Evolutionary conservation across 495 filamentous ascomycete species (phyloP), one percentile per base, ranked within the genome.

Genomic region (Parathielavia appendiculata): DNA sequence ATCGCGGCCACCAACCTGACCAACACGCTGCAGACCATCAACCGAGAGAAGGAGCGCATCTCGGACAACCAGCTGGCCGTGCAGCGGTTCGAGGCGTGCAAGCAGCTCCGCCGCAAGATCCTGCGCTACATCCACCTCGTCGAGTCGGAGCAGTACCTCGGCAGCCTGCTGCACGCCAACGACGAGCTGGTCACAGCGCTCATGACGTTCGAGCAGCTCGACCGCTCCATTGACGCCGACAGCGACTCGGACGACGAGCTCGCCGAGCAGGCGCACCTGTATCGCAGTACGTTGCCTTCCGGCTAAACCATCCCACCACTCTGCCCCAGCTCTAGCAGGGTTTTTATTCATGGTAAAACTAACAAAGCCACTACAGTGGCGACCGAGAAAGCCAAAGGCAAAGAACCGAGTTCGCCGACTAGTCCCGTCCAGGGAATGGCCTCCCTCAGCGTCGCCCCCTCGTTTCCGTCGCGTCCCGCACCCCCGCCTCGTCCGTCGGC

Each of bases 201-300:
- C 56, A 95, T 93, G 83, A 87, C 91, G 0, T 99, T 89, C 67
- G 93, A 97, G 71, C 88, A 95, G 51, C 79, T 96, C 23, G 92
- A 99, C 69, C 91, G 93, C 62, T 96, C 93, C 59, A 86, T 97
- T 57, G 92, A 97, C 59, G 91, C 95, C 49, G 93, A 99, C 71
- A 95, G 90, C 63, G 95, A 99, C 68, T 96, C 90, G 51, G 95
- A 97, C 49, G 82, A 83, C 49, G 83, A 86, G 50, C 58, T 83
- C 22, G 78, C 79, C 26, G 74, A 78, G 51, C 81, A 82, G 60
- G 77, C 79, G 4, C 79, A 82, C 53, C 68, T 79, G 35, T 81
- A 81, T 58, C 74, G 76, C 35, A 78, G 79, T 77, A 69, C 59
- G 74, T 51, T 13, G 12, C 16, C 11, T 20, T 17, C 17, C 39